Base-by-base conservation (phyloP, 805 yeast species). In the Metschnikowia similis region DNA sequence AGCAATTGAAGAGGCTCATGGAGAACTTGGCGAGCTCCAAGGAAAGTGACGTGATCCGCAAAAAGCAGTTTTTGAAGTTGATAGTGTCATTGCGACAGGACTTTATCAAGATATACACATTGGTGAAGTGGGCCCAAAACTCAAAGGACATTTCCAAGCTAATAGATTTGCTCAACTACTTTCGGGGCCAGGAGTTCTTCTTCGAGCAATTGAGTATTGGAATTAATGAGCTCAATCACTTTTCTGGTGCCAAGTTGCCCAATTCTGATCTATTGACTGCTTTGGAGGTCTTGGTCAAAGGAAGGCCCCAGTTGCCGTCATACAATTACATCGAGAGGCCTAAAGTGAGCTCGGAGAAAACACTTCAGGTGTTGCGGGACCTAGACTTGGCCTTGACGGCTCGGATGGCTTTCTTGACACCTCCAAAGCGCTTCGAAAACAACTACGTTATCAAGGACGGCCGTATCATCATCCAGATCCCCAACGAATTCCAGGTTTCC, bases 251-350 rank as follows among this genome's bases (percentile, higher is more conserved):
- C 0, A 91, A 95, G 61, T 70, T 92, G 47, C 96, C 97, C 5
- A 89, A 89, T 65, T 94, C 96, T 0, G 99, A 94, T 66, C 66
- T 94, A 17, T 77, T 83, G 26, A 91, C 98, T 0, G 89, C 96
- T 1, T 70, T 92, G 56, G 95, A 92, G 62, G 96, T 94, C 0
- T 72, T 91, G 48, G 80, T 83, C 37, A 74, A 80, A 36, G 96
- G 96, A 3, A 72, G 85, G 53, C 96, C 97, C 1, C 82, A 80
- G 35, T 73, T 87, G 36, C 84, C 89, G 2, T 74, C 85, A 0
- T 83, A 85, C 62, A 78, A 77, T 55, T 80, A 82, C 54, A 66
- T 84, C 4, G 74, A 79, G 13, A 66, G 70, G 10, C 65, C 72
- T 35, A 73, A 72, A 5, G 70, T 92, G 5, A 71, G 83, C 4